These are phyloP conservation scores for Auricularia heimuer DNA, from an alignment of 768 basidiomycete species.

Conservation along the genomic window DNA sequence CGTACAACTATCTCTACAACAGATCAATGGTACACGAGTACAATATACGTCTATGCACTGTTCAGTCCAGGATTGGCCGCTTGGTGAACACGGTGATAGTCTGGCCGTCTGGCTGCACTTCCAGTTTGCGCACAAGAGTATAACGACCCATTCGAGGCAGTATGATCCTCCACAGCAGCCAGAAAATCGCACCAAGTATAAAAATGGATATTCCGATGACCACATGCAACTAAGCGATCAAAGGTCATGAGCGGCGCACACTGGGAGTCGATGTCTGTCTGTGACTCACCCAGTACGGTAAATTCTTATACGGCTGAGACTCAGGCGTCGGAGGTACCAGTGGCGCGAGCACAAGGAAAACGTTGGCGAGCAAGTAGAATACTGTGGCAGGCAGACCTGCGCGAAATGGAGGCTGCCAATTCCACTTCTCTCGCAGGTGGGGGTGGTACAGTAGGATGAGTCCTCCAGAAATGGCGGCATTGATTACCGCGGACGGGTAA, in stretches of 20 bases:
- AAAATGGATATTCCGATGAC: conserved; percentile 38
- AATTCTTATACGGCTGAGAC: conserved; percentile 36
- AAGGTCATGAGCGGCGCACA: background rate
- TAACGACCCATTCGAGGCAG: conserved; percentile 41
- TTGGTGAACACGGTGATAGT: background rate
- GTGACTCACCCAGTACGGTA: conserved; percentile 60
- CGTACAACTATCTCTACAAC: too few species aligned
- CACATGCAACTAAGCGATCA: conserved; percentile 34
- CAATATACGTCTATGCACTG: background rate
- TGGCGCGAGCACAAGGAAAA: conserved; percentile 54
- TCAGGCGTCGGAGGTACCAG: conserved; percentile 51
- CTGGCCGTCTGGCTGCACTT: background rate
- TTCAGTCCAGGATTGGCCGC: background rate
- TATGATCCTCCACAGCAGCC: conserved; percentile 44
- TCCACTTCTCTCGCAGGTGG: conserved; percentile 27
- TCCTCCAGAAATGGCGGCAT: conserved; percentile 50
- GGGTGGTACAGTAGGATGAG: conserved; percentile 49
- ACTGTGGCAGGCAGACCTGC: conserved; percentile 39
- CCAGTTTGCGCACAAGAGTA: conserved; percentile 21
- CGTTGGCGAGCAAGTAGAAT: conserved; percentile 54
- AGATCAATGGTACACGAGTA: too few species aligned
- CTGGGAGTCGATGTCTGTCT: background rate
- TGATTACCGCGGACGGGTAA: conserved; percentile 48
- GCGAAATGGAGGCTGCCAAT: conserved; percentile 59
- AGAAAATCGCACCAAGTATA: conserved; percentile 42